These are phyloP conservation scores for Alternaria viburni DNA, from an alignment of 2,329 filamentous ascomycete species.

Conservation along the genomic window DNA sequence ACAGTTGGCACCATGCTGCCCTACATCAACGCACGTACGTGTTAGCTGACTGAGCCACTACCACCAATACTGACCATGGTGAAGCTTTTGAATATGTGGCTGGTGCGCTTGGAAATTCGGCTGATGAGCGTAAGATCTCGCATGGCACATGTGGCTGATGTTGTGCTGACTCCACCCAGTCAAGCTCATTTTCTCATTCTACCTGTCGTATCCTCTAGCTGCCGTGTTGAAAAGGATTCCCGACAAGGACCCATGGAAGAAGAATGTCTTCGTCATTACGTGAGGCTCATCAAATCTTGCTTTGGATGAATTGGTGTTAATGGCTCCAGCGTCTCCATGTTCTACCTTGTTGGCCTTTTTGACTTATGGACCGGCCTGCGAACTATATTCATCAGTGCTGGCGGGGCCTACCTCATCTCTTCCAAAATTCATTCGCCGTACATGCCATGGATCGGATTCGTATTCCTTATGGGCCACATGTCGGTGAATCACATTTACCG, in stretches of 20 bases:
- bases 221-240: constrained; percentile 88
- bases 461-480: constrained; percentile 95
- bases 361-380: constrained; percentile 85
- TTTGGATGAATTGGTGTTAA: constrained; percentile 7
- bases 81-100: constrained; percentile 68
- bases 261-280: constrained; percentile 87
- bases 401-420: constrained; percentile 82
- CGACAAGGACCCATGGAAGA: constrained; percentile 79
- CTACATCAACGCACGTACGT: constrained; percentile 67
- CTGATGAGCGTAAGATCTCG: constrained; percentile 64
- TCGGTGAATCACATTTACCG: constrained; percentile 86
- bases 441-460: constrained; percentile 97
- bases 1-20: constrained; percentile 61
- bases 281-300: constrained; percentile 45
- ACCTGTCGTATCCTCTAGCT: constrained; percentile 90
- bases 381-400: constrained; percentile 80
- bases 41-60: background rate
- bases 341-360: constrained; percentile 93
- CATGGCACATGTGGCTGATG: background rate
- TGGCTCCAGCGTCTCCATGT: constrained; percentile 70
- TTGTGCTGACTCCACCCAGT: constrained; percentile 62
- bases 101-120: constrained; percentile 64
- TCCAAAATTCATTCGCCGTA: constrained; percentile 83
- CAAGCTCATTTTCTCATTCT: constrained; percentile 89
- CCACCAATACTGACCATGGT: background rate